Evolutionary conservation across 371 early-diverging fungal genomes (phyloP), one percentile per base, ranked within the genome.

Genomic region (Capillidium heterosporum): DNA sequence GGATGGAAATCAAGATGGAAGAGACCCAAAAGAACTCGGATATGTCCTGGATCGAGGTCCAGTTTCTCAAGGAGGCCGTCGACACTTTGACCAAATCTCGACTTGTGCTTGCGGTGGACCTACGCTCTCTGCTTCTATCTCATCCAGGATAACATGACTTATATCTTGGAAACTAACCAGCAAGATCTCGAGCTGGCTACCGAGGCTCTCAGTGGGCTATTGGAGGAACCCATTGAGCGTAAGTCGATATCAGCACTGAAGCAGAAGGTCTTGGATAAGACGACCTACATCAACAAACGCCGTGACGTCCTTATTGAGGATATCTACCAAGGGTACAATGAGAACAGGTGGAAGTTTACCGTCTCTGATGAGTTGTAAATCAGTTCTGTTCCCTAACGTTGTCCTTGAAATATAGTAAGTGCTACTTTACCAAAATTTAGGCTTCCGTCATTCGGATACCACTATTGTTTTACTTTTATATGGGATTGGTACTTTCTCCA

Each of bases 1-100:
- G 84, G 64, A 94, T 92, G 23, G 93, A 94, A 64, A 80, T 78
- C 60, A 91, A 91, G 63, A 97, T 97, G 94, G 91, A 91, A 59
- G 85, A 85, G 62, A 85, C 95, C 83, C 96, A 95, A 67, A 75
- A 79, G 51, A 76, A 77, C 19, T 82, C 86, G 27, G 83, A 82
- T 31, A 72, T 95, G 47, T 90, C 93, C 31, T 97, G 98, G 98
- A 97, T 97, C 63, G 95, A 97, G 71, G 95, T 94, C 0, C 96
- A 97, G 70, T 97, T 95, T 66, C 68, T 97, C 32, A 79, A 81
- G 60, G 84, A 84, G 41, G 96, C 95, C 4, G 89, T 92, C 40
- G 90, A 91, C 65, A 85, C 83, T 0, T 77, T 95, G 15, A 76
- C 86, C 13, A 69, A 81, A 56, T 83, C 91, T 60, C 84, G 98